Conservation (phyloP, 768 basidiomycete genomes). For the Cystofilobasidium ferigula region DNA sequence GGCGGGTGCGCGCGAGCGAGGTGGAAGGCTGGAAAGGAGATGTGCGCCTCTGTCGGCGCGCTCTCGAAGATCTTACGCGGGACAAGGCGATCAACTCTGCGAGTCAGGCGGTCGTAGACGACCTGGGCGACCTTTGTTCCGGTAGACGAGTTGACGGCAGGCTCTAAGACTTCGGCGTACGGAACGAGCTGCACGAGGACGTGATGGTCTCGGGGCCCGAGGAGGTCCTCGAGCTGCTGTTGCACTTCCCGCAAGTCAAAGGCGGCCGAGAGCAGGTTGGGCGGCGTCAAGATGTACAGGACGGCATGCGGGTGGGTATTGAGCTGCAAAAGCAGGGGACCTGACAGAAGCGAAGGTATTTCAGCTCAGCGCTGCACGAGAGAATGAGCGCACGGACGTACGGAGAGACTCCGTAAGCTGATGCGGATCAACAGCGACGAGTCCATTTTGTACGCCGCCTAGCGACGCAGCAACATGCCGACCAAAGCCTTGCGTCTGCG, state of each 20-base stretch:
- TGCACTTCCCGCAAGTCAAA: slow-evolving; percentile 51
- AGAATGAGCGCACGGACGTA: slow-evolving; percentile 40
- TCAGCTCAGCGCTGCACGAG: too few relatives aligned
- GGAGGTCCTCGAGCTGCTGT: slow-evolving; percentile 24
- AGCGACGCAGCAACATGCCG: slow-evolving; percentile 48
- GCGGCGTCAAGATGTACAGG: slow-evolving; percentile 59
- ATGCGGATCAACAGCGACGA: slow-evolving; percentile 57
- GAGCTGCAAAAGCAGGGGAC: slow-evolving; percentile 40
- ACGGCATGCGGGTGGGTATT: slow-evolving; percentile 44
- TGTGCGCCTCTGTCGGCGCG: slow-evolving; percentile 43
- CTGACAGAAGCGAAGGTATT: neutral
- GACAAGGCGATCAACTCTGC: slow-evolving; percentile 51
- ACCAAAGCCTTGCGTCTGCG: slow-evolving; percentile 52
- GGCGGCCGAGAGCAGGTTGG: slow-evolving; percentile 47
- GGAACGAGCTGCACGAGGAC: slow-evolving; percentile 58
- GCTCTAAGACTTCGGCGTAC: slow-evolving; percentile 49
- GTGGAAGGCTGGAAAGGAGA: slow-evolving; percentile 57
- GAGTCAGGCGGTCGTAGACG: slow-evolving; percentile 60
- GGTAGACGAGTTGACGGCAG: slow-evolving; percentile 41
- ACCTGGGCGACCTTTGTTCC: slow-evolving; percentile 51
- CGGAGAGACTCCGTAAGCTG: slow-evolving; percentile 59
- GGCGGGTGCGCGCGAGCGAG: slow-evolving; percentile 46
- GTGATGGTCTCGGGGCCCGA: slow-evolving; percentile 9
- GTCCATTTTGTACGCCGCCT: slow-evolving; percentile 47
- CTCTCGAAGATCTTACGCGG: slow-evolving; percentile 46